Percentiles rank a stretch among this genome's conserved stretches.
Evolutionary conservation across 2,329 filamentous ascomycete genomes (phyloP).

Genomic region (Knufia petricola): DNA sequence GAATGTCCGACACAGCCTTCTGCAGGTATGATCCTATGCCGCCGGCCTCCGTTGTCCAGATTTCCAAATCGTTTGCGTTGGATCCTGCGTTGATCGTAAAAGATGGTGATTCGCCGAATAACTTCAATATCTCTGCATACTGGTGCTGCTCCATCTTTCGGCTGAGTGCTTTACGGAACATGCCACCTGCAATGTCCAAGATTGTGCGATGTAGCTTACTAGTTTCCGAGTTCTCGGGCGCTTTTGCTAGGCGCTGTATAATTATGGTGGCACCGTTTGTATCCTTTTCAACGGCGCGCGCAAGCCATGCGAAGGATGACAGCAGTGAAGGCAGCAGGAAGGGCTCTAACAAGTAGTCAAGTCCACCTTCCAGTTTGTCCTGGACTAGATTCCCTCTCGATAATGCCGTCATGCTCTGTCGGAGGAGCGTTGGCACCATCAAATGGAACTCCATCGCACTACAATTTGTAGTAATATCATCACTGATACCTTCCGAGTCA

Average conservation of each 20-base stretch:
- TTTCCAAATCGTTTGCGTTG: slow-evolving; percentile 27
- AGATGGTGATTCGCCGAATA: slow-evolving; percentile 40
- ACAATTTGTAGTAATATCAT: slow-evolving; percentile 56
- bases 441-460: slow-evolving; percentile 56
- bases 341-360: slow-evolving; percentile 56
- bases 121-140: slow-evolving; percentile 40
- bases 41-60: slow-evolving; percentile 10
- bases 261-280: slow-evolving; percentile 46
- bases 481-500: slow-evolving; percentile 52
- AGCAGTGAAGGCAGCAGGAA: slow-evolving; percentile 54
- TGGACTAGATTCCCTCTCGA: slow-evolving; percentile 46
- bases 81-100: slow-evolving; percentile 42
- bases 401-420: slow-evolving; percentile 51
- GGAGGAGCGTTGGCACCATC: slow-evolving; percentile 52
- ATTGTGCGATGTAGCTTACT: slow-evolving; percentile 53
- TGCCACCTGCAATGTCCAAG: slow-evolving; percentile 45
- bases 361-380: slow-evolving; percentile 50
- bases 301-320: slow-evolving; percentile 50
- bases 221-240: slow-evolving; percentile 50
- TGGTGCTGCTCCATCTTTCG: slow-evolving; percentile 1
- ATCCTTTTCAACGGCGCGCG: slow-evolving; percentile 32
- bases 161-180: slow-evolving; percentile 42
- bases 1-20: slow-evolving; percentile 10
- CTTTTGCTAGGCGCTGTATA: slow-evolving; percentile 47
- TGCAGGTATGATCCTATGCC: slow-evolving; percentile 9